Evolutionary conservation across 1,139 yeast species (phyloP), one percentile per base, ranked within the genome.

Genomic region (Eremothecium sinecaudum): DNA sequence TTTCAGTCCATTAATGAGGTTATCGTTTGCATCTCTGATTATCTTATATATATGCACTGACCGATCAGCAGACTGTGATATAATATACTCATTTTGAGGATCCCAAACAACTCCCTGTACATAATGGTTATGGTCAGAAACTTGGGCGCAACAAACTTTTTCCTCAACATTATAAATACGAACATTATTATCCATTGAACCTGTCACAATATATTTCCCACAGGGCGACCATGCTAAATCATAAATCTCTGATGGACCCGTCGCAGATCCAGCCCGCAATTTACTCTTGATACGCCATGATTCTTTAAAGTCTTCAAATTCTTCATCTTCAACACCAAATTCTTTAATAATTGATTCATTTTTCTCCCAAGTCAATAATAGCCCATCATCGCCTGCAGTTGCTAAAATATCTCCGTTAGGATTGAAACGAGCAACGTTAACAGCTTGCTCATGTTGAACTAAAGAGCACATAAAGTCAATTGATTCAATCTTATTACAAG

Each of bases 71-170:
- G 92, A 77, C 53, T 87, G 96, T 5, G 95, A 81, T 1, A 87
- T 84, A 13, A 90, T 58, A 47, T 59, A 84, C 48, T 79, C 75
- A 39, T 79, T 75, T 38, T 64, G 51, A 3, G 98, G 98, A 55
- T 90, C 98, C 97, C 97, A 90, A 0, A 79, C 69, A 3, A 90
- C 90, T 3, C 99, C 99, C 58, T 90, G 99, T 2, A 90, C 92
- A 50, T 83, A 87, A 53, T 87, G 96, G 24, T 64, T 63, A 56
- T 90, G 97, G 44, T 82, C 84, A 2, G 75, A 71, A 32, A 80
- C 62, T 37, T 78, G 77, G 10, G 69, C 62, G 1, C 83, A 66
- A 46, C 79, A 69, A 29, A 67, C 65, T 0, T 90, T 92, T 1
- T 69, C 63, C 1, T 59, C 48, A 2, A 72, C 71, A 42, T 69